Base-by-base conservation (phyloP, 177 flowering plant species). In the Vitis hybrid region DNA sequence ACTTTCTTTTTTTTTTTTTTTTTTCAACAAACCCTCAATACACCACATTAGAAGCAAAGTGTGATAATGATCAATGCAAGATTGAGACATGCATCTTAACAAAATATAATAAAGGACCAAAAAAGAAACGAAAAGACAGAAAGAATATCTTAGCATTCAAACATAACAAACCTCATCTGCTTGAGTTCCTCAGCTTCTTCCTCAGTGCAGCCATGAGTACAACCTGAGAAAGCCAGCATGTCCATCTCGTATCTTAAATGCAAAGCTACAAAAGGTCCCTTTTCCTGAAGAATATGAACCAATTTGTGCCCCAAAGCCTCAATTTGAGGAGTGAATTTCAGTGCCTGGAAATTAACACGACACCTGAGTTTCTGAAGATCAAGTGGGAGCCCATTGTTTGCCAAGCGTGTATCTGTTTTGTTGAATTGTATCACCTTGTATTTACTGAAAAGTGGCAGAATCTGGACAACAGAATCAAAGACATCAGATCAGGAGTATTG, bases 191-290 rank as follows among this genome's bases (percentile, higher is more conserved):
- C 90, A 40, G 98, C 91, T 81, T 96, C 99, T 81, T 81, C 82
- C 63, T 71, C 76, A 2, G 85, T 77, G 84, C 99, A 96, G 69
- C 99, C 99, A 69, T 81, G 91, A 19, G 97, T 92, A 74, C 99
- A 96, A 67, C 99, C 99, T 54, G 99, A 96, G 84, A 96, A 96
- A 70, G 99, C 98, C 79, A 96, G 78, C 98, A 94, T 96, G 81
- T 91, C 99, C 99, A 96, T 96, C 87, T 96, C 99, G 78, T 96
- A 93, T 83, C 99, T 85, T 62, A 94, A 85, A 85, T 96, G 99
- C 84, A 96, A 80, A 62, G 96, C 97, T 70, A 94, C 72, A 75
- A 89, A 96, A 60, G 91, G 82, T 56, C 98, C 99, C 74, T 74
- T 92, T 62, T 70, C 73, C 74, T 76, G 83, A 72, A 96, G 97